Evolutionary conservation across 345 rosid species (phyloP).

Genomic region (Gossypium bickii): DNA sequence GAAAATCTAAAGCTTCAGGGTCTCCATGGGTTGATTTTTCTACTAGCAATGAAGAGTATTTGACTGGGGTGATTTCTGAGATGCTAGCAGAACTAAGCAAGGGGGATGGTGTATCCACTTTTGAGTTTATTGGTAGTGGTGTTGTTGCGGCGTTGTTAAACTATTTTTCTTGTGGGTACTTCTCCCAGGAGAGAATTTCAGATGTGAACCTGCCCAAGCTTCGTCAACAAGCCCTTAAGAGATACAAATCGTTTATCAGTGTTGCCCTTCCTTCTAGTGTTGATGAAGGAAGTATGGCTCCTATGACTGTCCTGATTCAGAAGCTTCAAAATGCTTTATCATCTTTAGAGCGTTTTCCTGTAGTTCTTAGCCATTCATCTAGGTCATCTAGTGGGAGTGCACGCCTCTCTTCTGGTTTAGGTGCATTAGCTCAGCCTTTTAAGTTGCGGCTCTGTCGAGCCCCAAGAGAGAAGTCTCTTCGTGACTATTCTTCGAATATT

Average conservation of each 20-base stretch:
- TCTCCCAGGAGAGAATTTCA: slow-evolving; percentile 75
- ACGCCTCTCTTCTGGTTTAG: slow-evolving; percentile 91
- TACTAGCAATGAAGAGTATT: slow-evolving; percentile 73
- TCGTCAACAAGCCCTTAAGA: slow-evolving; percentile 74
- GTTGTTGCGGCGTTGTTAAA: slow-evolving; percentile 90
- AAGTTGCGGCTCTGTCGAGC: slow-evolving; percentile 92
- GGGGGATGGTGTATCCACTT: slow-evolving; percentile 99
- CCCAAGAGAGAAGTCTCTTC: slow-evolving; percentile 81
- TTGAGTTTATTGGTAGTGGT: slow-evolving; percentile 98
- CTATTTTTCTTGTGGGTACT: slow-evolving; percentile 87
- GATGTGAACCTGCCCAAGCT: slow-evolving; percentile 75
- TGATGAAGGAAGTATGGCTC: slow-evolving; percentile 44
- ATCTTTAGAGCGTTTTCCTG: slow-evolving; percentile 95
- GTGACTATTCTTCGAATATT: slow-evolving; percentile 93
- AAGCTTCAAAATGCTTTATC: slow-evolving; percentile 96
- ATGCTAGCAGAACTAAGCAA: slow-evolving; percentile 83
- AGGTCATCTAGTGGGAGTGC: slow-evolving; percentile 89
- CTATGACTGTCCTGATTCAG: slow-evolving; percentile 85
- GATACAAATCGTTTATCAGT: slow-evolving; percentile 71
- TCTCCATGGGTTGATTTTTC: slow-evolving; percentile 48
- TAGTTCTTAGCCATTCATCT: slow-evolving; percentile 87
- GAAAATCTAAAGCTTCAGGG: slow-evolving; percentile 79
- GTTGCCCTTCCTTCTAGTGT: slow-evolving; percentile 66
- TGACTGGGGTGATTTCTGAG: slow-evolving; percentile 74
- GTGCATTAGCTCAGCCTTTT: slow-evolving; percentile 94